Evolutionary conservation across 2,329 filamentous ascomycete species (phyloP).

Genomic region (Diaporthe capsici): DNA sequence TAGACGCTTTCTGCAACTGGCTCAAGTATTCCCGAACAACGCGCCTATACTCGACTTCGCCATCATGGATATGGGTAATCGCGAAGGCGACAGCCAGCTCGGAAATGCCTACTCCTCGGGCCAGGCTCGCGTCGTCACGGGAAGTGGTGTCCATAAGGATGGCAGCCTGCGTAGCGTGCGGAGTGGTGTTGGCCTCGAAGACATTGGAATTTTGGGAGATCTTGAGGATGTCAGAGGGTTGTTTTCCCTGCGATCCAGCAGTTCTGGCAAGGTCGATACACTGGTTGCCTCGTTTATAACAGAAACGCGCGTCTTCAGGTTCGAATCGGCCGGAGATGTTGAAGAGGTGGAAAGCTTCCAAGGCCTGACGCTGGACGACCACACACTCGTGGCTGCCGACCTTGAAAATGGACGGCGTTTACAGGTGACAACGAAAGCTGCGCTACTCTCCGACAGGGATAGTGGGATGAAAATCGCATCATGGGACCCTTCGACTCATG

Average conservation of each 20-base stretch:
- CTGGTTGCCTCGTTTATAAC: conserved; percentile 85
- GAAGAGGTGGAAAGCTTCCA: conserved; percentile 87
- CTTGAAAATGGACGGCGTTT: conserved; percentile 75
- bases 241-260: conserved; percentile 74
- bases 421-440: conserved; percentile 80
- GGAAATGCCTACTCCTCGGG: conserved; percentile 95
- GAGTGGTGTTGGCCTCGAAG: conserved; percentile 93
- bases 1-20: conserved; percentile 68
- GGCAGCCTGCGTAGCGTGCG: conserved; percentile 91
- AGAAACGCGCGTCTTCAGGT: conserved; percentile 87
- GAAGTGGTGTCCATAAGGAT: conserved; percentile 90
- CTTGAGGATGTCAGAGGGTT: conserved; percentile 81
- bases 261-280: conserved; percentile 71
- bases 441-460: conserved; percentile 74
- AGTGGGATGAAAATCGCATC: conserved; percentile 66
- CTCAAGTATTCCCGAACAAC: conserved; percentile 87
- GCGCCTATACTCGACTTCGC: conserved; percentile 93
- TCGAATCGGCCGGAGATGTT: conserved; percentile 80
- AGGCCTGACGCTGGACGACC: conserved; percentile 77
- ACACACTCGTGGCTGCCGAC: conserved; percentile 80
- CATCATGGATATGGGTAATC: conserved; percentile 95
- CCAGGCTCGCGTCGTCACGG: conserved; percentile 92
- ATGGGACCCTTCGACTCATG: conserved; percentile 66
- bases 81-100: conserved; percentile 79
- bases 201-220: conserved; percentile 85